Conservation (phyloP, 805 yeast genomes). For the Candida loeiensis region DNA sequence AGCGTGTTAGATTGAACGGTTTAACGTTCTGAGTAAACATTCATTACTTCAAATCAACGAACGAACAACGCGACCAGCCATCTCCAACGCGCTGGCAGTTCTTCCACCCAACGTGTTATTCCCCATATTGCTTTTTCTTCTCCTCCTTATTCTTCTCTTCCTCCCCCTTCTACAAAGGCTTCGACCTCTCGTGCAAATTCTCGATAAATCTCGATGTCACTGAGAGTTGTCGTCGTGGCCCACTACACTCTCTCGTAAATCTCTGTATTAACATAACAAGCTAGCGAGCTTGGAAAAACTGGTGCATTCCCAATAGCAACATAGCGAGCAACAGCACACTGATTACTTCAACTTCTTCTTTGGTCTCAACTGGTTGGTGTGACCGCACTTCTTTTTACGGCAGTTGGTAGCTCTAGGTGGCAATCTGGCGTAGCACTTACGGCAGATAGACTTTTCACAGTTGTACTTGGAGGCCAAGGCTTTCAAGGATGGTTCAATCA, state of each 20-base stretch:
- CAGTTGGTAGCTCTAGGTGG: conserved; percentile 99
- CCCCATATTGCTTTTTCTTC: neutral
- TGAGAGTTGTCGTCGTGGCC: no score
- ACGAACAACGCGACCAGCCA: no score
- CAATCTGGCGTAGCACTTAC: conserved; percentile 99
- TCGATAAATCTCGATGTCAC: no score
- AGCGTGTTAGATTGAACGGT: no score
- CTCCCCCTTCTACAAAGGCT: neutral
- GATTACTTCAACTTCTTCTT: conserved; percentile 97
- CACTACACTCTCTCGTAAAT: conserved; percentile 8
- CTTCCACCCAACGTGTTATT: no score
- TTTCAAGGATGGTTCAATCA: conserved; percentile 99
- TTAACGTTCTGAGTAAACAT: no score
- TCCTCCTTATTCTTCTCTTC: neutral
- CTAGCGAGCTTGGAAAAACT: conserved; percentile 3
- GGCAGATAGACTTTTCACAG: conserved; percentile 99
- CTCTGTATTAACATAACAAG: conserved; percentile 10
- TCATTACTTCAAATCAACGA: no score
- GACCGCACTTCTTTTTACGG: conserved; percentile 99
- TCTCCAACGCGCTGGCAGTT: no score
- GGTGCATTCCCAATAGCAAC: neutral
- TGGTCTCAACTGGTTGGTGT: conserved; percentile 99
- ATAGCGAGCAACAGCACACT: conserved; percentile 13
- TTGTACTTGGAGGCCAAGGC: conserved; percentile 99
- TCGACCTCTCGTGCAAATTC: neutral